Conservation (phyloP, 2,329 filamentous ascomycete genomes). For the Coleophoma cylindrospora region DNA sequence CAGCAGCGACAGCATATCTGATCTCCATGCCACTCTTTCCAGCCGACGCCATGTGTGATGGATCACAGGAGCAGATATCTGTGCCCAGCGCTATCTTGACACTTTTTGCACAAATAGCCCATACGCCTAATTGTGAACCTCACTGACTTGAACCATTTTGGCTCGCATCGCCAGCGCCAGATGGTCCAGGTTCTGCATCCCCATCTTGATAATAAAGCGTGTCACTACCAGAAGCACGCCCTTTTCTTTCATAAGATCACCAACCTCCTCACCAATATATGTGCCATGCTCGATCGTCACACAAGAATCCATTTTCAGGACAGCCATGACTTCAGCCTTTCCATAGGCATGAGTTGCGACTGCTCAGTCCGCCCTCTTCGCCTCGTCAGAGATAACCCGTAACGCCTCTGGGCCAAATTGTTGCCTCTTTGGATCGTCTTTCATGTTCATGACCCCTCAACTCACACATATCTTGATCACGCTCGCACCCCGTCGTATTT, state of each 20-base stretch:
- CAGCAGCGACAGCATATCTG: conserved; percentile 33
- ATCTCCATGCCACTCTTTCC: conserved; percentile 24
- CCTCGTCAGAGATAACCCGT: neutral
- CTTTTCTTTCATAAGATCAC: neutral
- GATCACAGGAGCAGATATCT: neutral
- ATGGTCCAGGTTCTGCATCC: neutral
- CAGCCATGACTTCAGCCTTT: neutral
- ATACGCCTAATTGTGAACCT: neutral
- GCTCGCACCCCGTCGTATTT: no score
- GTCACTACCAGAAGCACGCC: neutral
- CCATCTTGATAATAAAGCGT: neutral
- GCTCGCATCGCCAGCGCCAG: neutral
- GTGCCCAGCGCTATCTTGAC: neutral
- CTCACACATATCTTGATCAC: no score
- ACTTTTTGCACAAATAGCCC: neutral
- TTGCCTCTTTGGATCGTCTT: no score
- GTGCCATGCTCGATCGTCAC: neutral
- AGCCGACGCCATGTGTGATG: neutral
- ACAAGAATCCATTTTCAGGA: neutral
- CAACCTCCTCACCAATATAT: neutral
- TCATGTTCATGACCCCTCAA: no score
- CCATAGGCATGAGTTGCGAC: neutral
- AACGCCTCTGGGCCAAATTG: neutral
- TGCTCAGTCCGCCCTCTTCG: neutral
- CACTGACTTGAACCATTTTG: neutral